A percentile compares a stretch with the other conserved stretches of the same genome.
These are phyloP conservation scores for Euphorbia corollata DNA, from an alignment of 441 rosid species.

Conservation along the genomic window DNA sequence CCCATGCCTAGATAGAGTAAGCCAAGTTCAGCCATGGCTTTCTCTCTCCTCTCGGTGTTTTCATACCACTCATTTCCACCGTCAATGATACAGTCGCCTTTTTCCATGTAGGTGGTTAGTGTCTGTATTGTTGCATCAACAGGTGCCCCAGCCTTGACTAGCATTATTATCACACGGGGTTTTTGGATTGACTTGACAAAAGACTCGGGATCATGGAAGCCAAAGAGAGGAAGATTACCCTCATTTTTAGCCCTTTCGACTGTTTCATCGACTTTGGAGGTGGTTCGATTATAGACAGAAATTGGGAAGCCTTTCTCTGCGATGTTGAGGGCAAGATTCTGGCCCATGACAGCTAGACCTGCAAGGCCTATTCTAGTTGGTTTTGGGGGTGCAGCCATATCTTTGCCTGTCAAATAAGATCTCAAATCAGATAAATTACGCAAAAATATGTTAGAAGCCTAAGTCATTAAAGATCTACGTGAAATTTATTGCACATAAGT, in stretches of 20 bases:
- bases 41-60: conserved; percentile 87
- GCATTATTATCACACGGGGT: conserved; percentile 88
- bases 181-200: conserved; percentile 76
- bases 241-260: conserved; percentile 81
- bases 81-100: conserved; percentile 85
- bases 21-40: conserved; percentile 60
- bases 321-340: conserved; percentile 84
- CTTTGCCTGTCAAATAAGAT: conserved; percentile 28
- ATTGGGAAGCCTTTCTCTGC: conserved; percentile 96
- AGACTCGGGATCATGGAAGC: conserved; percentile 78
- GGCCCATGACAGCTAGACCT: conserved; percentile 96
- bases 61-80: conserved; percentile 98
- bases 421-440: conserved; percentile 17
- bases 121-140: conserved; percentile 86
- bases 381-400: conserved; percentile 40
- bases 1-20: conserved; percentile 93
- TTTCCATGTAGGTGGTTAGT: conserved; percentile 67
- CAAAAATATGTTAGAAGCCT: not conserved
- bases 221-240: conserved; percentile 70
- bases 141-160: conserved; percentile 87
- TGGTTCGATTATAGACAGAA: conserved; percentile 82
- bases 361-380: conserved; percentile 86
- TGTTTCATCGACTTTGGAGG: conserved; percentile 81
- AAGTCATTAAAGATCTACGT: not conserved
- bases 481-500: too few relatives aligned